Conservation (phyloP, 768 basidiomycete species). For the Panaeolus papilionaceus region DNA sequence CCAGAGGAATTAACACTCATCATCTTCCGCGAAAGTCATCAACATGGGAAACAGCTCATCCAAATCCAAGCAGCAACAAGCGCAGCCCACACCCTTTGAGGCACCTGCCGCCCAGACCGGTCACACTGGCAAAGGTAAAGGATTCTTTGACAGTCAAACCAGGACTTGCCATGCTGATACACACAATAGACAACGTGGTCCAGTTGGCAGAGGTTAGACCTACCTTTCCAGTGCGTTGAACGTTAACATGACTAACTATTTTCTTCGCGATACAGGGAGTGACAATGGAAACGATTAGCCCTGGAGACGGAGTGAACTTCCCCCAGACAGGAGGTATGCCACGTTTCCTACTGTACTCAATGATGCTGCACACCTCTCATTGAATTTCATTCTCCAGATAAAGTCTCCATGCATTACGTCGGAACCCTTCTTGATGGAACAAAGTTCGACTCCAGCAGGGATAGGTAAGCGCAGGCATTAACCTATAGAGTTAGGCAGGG, state of each 20-base stretch:
- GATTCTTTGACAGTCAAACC: background rate
- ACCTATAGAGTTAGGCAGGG: background rate
- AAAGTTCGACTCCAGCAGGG: conserved; percentile 78
- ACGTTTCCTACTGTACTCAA: conserved; percentile 23
- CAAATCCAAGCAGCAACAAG: background rate
- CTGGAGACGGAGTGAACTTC: conserved; percentile 68
- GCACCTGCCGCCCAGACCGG: background rate
- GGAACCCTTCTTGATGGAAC: conserved; percentile 72
- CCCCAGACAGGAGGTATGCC: conserved; percentile 75
- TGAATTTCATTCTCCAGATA: conserved; percentile 52
- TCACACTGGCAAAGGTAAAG: background rate
- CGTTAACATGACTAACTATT: background rate
- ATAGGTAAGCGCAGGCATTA: conserved; percentile 57
- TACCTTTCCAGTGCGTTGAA: background rate
- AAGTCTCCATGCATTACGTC: conserved; percentile 78
- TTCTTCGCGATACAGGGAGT: conserved; percentile 61
- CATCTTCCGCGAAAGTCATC: background rate
- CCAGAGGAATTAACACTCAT: background rate
- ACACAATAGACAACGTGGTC: background rate
- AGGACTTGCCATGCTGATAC: background rate
- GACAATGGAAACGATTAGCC: conserved; percentile 56
- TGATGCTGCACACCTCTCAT: conserved; percentile 24
- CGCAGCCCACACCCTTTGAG: background rate
- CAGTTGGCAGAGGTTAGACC: conserved; percentile 7
- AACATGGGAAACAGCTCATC: conserved; percentile 7